A percentile compares a stretch with the other conserved stretches of the same genome.
These are phyloP conservation scores for Xylaria digitata DNA, from an alignment of 2,329 filamentous ascomycete species.

Conservation along the genomic window DNA sequence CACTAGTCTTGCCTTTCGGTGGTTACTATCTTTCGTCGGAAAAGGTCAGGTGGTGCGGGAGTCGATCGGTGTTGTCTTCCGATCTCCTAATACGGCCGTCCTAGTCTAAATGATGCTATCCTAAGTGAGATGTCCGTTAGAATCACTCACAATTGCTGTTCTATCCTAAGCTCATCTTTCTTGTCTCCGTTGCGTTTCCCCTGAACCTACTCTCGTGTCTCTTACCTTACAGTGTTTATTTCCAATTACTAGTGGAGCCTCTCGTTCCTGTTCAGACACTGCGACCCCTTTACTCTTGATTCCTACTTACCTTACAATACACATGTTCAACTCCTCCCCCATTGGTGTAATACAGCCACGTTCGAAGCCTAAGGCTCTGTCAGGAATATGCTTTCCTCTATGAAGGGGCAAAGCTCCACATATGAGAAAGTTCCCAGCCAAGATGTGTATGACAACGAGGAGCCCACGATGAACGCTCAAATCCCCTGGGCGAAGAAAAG, in stretches of 20 bases:
- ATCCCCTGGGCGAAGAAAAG: not conserved
- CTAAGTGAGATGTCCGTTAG: not conserved
- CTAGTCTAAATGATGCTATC: not conserved
- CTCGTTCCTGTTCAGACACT: not conserved
- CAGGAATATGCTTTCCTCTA: not conserved
- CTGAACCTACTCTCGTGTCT: not conserved
- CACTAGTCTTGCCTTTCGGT: too few relatives aligned
- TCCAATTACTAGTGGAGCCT: not conserved
- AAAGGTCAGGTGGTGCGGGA: not conserved
- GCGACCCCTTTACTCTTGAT: not conserved
- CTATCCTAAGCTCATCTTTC: not conserved
- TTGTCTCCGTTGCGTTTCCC: too few relatives aligned
- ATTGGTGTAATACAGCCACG: not conserved
- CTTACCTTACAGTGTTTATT: not conserved
- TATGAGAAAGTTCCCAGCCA: slow-evolving; percentile 6
- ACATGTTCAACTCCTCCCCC: not conserved
- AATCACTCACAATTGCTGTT: not conserved
- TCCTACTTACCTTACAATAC: not conserved
- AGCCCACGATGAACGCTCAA: not conserved
- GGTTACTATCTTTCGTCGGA: too few relatives aligned
- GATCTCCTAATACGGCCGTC: not conserved
- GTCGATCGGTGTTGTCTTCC: not conserved
- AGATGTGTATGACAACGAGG: slow-evolving; percentile 1
- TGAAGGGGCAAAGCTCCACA: not conserved
- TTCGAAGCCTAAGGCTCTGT: not conserved